Percentiles rank a stretch among this genome's conserved stretches.
Evolutionary conservation across 352 stramenopile genomes (phyloP).

Genomic region (Pythium monospermum): DNA sequence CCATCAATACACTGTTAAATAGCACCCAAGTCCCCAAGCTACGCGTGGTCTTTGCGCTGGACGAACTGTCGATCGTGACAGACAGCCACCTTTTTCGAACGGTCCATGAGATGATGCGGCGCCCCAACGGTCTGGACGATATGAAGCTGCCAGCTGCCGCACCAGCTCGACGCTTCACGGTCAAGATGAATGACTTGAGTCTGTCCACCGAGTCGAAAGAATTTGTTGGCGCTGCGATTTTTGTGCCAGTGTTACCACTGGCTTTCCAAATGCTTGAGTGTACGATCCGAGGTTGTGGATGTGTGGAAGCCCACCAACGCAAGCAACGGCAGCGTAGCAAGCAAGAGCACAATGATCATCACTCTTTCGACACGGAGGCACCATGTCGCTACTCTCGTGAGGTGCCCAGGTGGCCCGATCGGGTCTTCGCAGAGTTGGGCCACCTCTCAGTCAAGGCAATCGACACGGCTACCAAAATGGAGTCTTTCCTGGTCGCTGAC

Average conservation of each 20-base stretch:
- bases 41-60: constrained; percentile 35
- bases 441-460: constrained; percentile 23
- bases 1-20: constrained; percentile 4
- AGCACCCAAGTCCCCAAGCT: constrained; percentile 27
- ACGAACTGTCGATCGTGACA: constrained; percentile 45
- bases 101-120: constrained; percentile 21
- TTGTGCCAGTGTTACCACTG: constrained; percentile 55
- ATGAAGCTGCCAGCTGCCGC: neutral
- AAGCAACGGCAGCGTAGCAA: neutral
- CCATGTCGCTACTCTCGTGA: neutral
- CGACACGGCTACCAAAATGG: constrained; percentile 9
- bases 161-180: constrained; percentile 20
- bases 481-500: constrained; percentile 36
- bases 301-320: constrained; percentile 19
- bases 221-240: constrained; percentile 54
- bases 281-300: constrained; percentile 50
- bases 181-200: constrained; percentile 29
- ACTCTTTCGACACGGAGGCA: neutral
- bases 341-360: neutral
- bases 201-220: constrained; percentile 65
- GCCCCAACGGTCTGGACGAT: neutral
- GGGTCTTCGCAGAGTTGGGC: constrained; percentile 38
- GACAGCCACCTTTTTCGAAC: constrained; percentile 28
- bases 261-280: constrained; percentile 75
- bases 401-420: constrained; percentile 29